Evolutionary conservation across 2,329 filamentous ascomycete genomes (phyloP).

Genomic region (Scedosporium apiospermum): DNA sequence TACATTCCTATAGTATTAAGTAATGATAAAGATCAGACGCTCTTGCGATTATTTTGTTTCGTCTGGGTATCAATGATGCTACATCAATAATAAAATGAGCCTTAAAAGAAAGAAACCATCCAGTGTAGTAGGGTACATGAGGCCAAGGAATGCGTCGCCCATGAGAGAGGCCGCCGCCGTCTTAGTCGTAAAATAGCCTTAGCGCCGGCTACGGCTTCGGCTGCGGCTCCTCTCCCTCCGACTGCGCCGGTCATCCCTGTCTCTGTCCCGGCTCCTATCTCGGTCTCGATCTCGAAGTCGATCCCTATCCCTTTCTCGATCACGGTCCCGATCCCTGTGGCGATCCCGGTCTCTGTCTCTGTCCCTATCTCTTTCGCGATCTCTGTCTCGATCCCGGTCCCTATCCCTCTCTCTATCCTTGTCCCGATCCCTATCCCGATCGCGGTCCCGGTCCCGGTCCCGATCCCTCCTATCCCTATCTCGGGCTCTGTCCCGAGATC

Average conservation of each 20-base stretch:
- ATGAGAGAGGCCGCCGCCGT: background rate
- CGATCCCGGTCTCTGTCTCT: slow-evolving; percentile 17
- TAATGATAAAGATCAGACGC: no score
- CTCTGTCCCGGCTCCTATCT: slow-evolving; percentile 2
- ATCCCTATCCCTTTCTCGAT: slow-evolving; percentile 9
- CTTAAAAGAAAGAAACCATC: background rate
- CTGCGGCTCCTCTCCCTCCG: slow-evolving; percentile 18
- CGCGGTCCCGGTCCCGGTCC: slow-evolving; percentile 21
- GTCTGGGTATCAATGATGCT: background rate
- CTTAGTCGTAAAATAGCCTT: slow-evolving; percentile 16
- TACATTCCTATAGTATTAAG: no score
- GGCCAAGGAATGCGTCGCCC: background rate
- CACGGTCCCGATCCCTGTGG: slow-evolving; percentile 14
- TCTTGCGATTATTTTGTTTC: background rate
- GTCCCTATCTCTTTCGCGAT: slow-evolving; percentile 15
- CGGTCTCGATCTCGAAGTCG: slow-evolving; percentile 4
- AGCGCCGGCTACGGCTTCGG: slow-evolving; percentile 29
- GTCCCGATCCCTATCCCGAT: slow-evolving; percentile 18
- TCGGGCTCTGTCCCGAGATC: slow-evolving; percentile 19
- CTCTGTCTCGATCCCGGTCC: slow-evolving; percentile 18
- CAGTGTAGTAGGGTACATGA: background rate
- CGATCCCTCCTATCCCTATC: slow-evolving; percentile 18
- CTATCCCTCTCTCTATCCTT: slow-evolving; percentile 22
- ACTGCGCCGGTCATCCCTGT: slow-evolving; percentile 13
- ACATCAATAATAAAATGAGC: background rate